A percentile compares a stretch with the other conserved stretches of the same genome.
phyloP scores from a whole-genome alignment of 176 grass and related monocot species.

The Raddia distichophylla region DNA sequence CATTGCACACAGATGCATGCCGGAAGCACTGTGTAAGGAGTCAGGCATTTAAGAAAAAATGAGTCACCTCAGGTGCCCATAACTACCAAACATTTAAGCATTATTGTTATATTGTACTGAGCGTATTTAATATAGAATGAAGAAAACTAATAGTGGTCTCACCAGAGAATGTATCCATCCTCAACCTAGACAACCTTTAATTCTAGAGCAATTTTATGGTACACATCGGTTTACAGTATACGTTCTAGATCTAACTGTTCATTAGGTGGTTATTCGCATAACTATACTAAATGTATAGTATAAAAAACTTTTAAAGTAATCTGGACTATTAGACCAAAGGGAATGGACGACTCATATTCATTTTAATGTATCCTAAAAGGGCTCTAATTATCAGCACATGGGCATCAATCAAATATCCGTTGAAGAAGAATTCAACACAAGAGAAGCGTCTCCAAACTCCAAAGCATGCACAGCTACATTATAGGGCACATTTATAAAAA shows the following conservation, averaged over 20 bases:
- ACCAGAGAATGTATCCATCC: slow-evolving; percentile 3
- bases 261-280: too few relatives aligned
- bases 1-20: slow-evolving; percentile 14
- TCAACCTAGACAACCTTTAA: slow-evolving; percentile 8
- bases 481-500: background rate
- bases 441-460: background rate
- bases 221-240: too few relatives aligned
- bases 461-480: slow-evolving; percentile 8
- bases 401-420: background rate
- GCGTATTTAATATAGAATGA: background rate
- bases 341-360: too few relatives aligned
- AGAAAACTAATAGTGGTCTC: background rate
- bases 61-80: background rate
- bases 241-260: too few relatives aligned
- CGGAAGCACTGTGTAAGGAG: slow-evolving; percentile 9
- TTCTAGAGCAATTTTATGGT: background rate
- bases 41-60: background rate
- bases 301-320: too few relatives aligned
- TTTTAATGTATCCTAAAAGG: too few relatives aligned
- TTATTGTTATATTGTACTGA: background rate
- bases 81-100: background rate
- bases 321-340: too few relatives aligned
- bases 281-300: too few relatives aligned
- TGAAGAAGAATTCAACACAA: background rate
- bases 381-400: background rate